Percentiles rank a stretch among this genome's conserved stretches.
These are phyloP conservation scores for Talaromyces nanjingensis DNA, from an alignment of 495 filamentous ascomycete genomes.

Conservation along the genomic window DNA sequence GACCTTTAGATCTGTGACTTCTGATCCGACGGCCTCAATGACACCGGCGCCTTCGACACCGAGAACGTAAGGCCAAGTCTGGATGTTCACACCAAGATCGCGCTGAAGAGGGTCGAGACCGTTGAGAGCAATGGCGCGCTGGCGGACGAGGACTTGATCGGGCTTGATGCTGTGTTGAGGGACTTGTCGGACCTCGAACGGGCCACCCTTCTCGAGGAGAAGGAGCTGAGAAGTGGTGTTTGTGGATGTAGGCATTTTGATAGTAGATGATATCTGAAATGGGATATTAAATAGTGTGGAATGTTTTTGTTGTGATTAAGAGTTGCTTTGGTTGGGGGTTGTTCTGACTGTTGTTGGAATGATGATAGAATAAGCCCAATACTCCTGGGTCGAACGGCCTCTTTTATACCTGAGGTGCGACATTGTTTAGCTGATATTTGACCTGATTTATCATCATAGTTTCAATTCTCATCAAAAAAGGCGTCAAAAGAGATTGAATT, in stretches of 20 bases:
- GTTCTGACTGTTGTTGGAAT: not conserved
- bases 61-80: conserved; percentile 27
- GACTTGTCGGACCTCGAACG: conserved; percentile 1
- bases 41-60: conserved; percentile 32
- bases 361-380: not conserved
- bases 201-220: conserved; percentile 5
- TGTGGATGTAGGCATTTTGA: not conserved
- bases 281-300: not conserved
- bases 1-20: conserved; percentile 20
- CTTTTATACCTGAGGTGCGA: not conserved
- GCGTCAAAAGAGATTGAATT: not conserved
- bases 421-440: not conserved
- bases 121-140: conserved; percentile 29
- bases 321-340: not conserved
- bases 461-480: not conserved
- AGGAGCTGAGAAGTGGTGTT: conserved; percentile 2
- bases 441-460: not conserved
- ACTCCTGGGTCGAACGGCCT: not conserved
- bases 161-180: conserved; percentile 20
- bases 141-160: conserved; percentile 28
- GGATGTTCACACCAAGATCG: conserved; percentile 21
- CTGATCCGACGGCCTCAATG: conserved; percentile 24
- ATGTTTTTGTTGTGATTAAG: not conserved
- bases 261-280: not conserved
- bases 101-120: conserved; percentile 32